Base-by-base conservation (phyloP, 1,139 yeast genomes). In the Protomyces pachydermus region DNA sequence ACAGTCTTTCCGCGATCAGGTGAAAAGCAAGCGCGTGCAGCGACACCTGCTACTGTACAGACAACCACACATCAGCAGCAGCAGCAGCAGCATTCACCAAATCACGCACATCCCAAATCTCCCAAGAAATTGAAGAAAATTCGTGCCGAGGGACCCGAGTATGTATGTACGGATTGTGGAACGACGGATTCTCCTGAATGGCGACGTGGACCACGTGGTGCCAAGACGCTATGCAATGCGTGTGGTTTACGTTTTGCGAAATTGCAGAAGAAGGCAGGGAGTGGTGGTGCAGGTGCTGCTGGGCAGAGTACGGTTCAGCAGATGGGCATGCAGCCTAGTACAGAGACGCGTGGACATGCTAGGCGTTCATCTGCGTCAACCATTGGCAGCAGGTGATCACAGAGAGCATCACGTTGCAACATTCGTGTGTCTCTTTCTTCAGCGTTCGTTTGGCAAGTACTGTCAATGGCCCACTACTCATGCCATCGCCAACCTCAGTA, bases 121-220 rank as follows among this genome's bases (percentile, higher is more conserved):
- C 14, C 48, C 48, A 42, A 42, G 10, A 42, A 42, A 18, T 20
- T 16, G 23, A 56, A 65, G 57, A 67, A 67, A 56, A 28, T 55
- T 5, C 56, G 62, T 38, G 28, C 53, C 45, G 65, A 67, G 9
- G 63, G 56, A 39, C 67, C 54, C 28, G 32, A 35, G 35, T 64
- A 65, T 65, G 62, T 66, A 37, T 75, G 77, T 66, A 65, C 71
- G 16, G 79, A 78, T 67, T 84, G 88, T 71, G 87, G 86, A n/a
- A 82, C 84, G 32, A 81, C 83, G 3, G 85, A 83, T 69, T 82
- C 86, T 3, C 87, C 87, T 3, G 87, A 84, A 70, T 84, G 88
- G 88, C 77, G 88, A 68, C 77, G 84, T 68, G 88, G 88, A 1
- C 88, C 87, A 3, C 80, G 80, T 65, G 87, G 87, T 0, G 84